Conservation (phyloP, 352 stramenopile genomes). For the Globisporangium echinulatum region DNA sequence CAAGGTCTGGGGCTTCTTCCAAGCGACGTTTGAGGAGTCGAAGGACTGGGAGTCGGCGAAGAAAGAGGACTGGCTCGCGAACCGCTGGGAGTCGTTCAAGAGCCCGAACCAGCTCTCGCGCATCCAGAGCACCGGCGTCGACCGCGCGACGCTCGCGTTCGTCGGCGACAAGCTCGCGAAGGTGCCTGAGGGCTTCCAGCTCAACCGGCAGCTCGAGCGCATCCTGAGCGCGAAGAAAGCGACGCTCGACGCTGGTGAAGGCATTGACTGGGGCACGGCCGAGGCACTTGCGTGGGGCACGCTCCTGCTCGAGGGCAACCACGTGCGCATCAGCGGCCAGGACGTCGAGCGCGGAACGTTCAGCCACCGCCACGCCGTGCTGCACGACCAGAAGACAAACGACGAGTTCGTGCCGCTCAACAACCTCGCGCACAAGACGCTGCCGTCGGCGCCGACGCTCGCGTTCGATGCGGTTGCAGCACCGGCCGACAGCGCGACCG, state of each 20-base stretch:
- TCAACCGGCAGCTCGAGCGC: constrained; percentile 92
- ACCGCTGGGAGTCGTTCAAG: constrained; percentile 96
- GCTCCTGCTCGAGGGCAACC: constrained; percentile 72
- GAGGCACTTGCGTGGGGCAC: constrained; percentile 84
- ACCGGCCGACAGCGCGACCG: constrained; percentile 93
- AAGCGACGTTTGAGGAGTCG: constrained; percentile 89
- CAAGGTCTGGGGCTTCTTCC: constrained; percentile 88
- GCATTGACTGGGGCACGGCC: constrained; percentile 85
- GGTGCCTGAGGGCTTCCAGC: constrained; percentile 84
- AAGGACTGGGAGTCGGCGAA: constrained; percentile 90
- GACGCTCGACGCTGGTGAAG: constrained; percentile 72
- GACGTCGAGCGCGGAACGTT: constrained; percentile 89
- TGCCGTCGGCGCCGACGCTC: constrained; percentile 74
- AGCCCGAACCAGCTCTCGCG: constrained; percentile 90
- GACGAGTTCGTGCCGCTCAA: constrained; percentile 94
- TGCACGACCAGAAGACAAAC: constrained; percentile 91
- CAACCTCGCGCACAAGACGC: constrained; percentile 31
- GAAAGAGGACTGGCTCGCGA: constrained; percentile 93
- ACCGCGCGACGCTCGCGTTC: constrained; percentile 87
- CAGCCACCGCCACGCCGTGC: constrained; percentile 83
- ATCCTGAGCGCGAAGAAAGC: constrained; percentile 87
- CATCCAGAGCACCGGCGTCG: constrained; percentile 91
- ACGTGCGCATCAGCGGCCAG: constrained; percentile 84
- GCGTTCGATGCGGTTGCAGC: constrained; percentile 79
- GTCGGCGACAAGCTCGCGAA: constrained; percentile 85